Percentiles rank a stretch among this genome's conserved stretches.
Conservation (phyloP, 225 moss, liverwort and hornwort species). For the Straminergon stramineum region DNA sequence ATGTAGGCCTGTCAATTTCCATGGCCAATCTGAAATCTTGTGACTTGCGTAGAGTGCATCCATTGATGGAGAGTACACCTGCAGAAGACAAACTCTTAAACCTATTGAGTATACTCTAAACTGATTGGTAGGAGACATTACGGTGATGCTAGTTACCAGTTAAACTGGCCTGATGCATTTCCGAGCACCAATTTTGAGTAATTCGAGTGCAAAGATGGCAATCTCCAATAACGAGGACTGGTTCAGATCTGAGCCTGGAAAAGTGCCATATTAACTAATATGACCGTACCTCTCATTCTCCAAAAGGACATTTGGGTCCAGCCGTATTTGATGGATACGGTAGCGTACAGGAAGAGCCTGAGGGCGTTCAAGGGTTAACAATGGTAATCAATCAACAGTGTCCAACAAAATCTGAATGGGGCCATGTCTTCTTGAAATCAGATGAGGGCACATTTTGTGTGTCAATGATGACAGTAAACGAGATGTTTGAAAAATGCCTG, state of each 20-base stretch:
- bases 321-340: no score
- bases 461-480: background rate
- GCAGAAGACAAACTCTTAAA: background rate
- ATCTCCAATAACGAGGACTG: background rate
- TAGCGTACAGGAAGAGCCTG: no score
- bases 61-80: fast-evolving
- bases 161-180: background rate
- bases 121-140: background rate
- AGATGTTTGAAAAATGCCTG: background rate
- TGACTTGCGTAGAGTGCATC: background rate
- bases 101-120: background rate
- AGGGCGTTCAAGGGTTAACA: no score
- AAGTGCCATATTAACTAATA: no score
- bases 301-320: no score
- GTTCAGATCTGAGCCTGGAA: background rate
- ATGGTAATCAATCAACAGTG: background rate
- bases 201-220: background rate
- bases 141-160: no score
- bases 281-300: background rate
- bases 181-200: background rate
- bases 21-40: background rate
- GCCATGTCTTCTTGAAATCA: background rate
- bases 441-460: background rate
- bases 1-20: background rate
- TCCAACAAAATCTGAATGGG: background rate